Percentiles rank a stretch among this genome's conserved stretches.
Conservation (phyloP, 2,329 filamentous ascomycete species). For the Ambrosiella beaveri region DNA sequence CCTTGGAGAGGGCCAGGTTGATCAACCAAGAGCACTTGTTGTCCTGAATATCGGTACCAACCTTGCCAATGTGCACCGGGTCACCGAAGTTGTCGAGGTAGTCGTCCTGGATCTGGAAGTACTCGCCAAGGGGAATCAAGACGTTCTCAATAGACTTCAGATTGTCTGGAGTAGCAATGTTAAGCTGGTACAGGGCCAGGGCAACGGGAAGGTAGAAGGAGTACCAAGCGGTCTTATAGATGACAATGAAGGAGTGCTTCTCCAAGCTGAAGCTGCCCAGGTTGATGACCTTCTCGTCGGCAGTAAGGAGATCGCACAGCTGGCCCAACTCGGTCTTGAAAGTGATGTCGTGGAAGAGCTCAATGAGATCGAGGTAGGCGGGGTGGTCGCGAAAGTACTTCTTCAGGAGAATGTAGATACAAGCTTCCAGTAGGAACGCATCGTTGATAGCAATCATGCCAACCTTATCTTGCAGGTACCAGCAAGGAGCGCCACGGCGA, state of each 20-base stretch:
- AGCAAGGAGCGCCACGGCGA: slow-evolving; percentile 84
- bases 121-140: slow-evolving; percentile 91
- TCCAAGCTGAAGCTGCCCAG: slow-evolving; percentile 88
- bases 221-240: slow-evolving; percentile 99
- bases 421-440: slow-evolving; percentile 81
- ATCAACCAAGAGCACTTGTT: slow-evolving; percentile 99
- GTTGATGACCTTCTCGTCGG: slow-evolving; percentile 83
- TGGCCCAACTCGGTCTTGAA: slow-evolving; percentile 94
- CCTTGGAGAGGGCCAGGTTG: slow-evolving; percentile 76
- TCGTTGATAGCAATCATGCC: slow-evolving; percentile 98
- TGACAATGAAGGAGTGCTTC: slow-evolving; percentile 96
- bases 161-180: slow-evolving; percentile 73
- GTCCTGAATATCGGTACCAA: slow-evolving; percentile 96
- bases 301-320: slow-evolving; percentile 84
- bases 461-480: slow-evolving; percentile 80
- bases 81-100: slow-evolving; percentile 96
- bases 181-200: slow-evolving; percentile 69
- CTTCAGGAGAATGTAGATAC: slow-evolving; percentile 82
- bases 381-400: slow-evolving; percentile 83
- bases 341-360: slow-evolving; percentile 89
- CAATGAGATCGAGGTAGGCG: slow-evolving; percentile 75
- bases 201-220: slow-evolving; percentile 97
- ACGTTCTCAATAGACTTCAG: slow-evolving; percentile 80
- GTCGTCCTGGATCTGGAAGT: slow-evolving; percentile 98
- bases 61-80: slow-evolving; percentile 88